Evolutionary conservation across 805 yeast genomes (phyloP), one percentile per base, ranked within the genome.

Genomic region (Zygoascus bituminiphila): DNA sequence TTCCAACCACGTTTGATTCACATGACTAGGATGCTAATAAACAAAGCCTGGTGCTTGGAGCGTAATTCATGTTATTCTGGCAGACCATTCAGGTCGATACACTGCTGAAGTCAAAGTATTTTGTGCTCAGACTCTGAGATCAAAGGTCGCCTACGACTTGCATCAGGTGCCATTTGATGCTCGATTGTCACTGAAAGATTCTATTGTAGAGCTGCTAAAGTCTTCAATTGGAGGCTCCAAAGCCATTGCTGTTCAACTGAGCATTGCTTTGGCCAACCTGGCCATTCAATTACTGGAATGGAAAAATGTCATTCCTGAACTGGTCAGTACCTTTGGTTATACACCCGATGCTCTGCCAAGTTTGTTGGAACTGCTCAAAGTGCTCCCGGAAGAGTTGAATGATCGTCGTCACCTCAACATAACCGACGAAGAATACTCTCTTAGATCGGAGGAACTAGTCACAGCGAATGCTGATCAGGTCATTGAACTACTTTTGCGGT

Each of bases 361-460:
- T 44, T 63, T 91, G 39, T 70, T 94, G 48, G 94, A 86, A 60
- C 88, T 91, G 59, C 74, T 93, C 53, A 82, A 81, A 62, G 82
- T 93, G 45, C 69, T 93, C 49, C 98, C 99, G 1, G 98, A 93
- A 63, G 98, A 93, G 66, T 74, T 88, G 40, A 67, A 81, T 40
- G 94, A 84, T 57, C 79, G 81, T 45, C 84, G 82, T 55, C 80
- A 80, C 50, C 78, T 93, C 1, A 82, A 89, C 15, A 70, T 91
- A 54, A 78, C 88, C 4, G 93, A 85, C 62, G 89, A 84, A 42
- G 96, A 91, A 61, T 84, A 83, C 59, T 73, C 76, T 47, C 54
- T 63, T 1, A 76, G 96, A 60, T 78, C 84, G 2, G 69, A 72
- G 41, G 77, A 77, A 50, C 70, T 91, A 44, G 74, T 93, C 35